A percentile compares a stretch with the other conserved stretches of the same genome.
Evolutionary conservation across 2,329 filamentous ascomycete genomes (phyloP).

Genomic region (Aureobasidium mangrovei): DNA sequence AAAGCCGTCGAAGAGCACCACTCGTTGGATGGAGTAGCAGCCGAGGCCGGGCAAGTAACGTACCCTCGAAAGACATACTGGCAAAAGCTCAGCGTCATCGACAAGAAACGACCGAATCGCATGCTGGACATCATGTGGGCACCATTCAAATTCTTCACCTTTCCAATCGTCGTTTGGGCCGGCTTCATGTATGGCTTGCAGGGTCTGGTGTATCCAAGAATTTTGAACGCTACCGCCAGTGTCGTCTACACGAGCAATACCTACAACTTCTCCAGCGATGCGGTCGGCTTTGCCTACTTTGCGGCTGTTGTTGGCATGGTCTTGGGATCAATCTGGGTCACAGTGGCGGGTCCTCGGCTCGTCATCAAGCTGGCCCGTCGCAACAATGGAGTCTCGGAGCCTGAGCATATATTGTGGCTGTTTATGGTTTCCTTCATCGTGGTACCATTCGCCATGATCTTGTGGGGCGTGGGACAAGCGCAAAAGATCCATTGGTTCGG

Average conservation of each 20-base stretch:
- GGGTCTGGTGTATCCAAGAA: conserved; percentile 14
- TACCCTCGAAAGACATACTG: conserved; percentile 34
- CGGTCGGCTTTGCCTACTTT: conserved; percentile 28
- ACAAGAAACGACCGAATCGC: conserved; percentile 36
- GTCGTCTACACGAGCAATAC: conserved; percentile 20
- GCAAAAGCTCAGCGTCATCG: conserved; percentile 35
- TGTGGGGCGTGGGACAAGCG: conserved; percentile 3
- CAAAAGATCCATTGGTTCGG: conserved; percentile 13
- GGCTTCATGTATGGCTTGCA: conserved; percentile 15
- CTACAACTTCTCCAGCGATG: conserved; percentile 29
- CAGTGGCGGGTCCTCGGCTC: conserved; percentile 23
- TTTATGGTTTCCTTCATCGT: conserved; percentile 19
- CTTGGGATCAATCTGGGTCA: conserved; percentile 27
- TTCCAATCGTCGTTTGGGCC: conserved; percentile 14
- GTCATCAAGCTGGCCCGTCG: conserved; percentile 32
- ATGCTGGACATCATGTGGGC: conserved; percentile 30
- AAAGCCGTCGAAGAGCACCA: background rate
- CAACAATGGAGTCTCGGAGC: conserved; percentile 35
- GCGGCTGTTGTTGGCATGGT: conserved; percentile 24
- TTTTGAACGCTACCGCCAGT: conserved; percentile 16
- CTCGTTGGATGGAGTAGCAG: background rate
- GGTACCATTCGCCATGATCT: conserved; percentile 8
- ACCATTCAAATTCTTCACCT: conserved; percentile 16
- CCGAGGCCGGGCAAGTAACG: conserved; percentile 24
- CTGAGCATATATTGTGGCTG: conserved; percentile 35